phyloP scores from a whole-genome alignment of 1,284 basidiomycete genomes.

The Papiliotrema laurentii region DNA sequence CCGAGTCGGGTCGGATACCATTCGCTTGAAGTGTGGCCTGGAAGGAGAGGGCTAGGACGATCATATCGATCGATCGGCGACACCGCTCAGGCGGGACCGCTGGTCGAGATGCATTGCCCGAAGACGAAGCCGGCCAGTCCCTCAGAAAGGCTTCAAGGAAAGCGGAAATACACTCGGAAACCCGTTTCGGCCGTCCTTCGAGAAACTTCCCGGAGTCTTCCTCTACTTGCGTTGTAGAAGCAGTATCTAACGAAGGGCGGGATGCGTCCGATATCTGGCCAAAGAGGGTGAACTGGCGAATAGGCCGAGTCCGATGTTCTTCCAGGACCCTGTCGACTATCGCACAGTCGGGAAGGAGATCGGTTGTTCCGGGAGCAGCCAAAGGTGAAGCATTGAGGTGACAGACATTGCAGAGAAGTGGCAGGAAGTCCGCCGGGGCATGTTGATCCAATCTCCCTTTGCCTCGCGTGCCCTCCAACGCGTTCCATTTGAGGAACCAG shows the following conservation, averaged over 20 bases:
- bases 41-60: slow-evolving; percentile 61
- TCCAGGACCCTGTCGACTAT: slow-evolving; percentile 60
- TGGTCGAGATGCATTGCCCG: slow-evolving; percentile 2
- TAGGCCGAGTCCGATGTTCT: slow-evolving; percentile 56
- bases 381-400: slow-evolving; percentile 61
- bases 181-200: slow-evolving; percentile 57
- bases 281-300: slow-evolving; percentile 65
- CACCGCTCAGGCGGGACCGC: slow-evolving; percentile 58
- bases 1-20: slow-evolving; percentile 51
- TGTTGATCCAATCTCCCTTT: slow-evolving; percentile 53
- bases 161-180: slow-evolving; percentile 62
- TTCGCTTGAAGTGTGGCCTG: slow-evolving; percentile 64
- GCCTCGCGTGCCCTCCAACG: slow-evolving; percentile 51
- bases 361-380: slow-evolving; percentile 10
- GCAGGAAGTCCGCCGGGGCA: slow-evolving; percentile 58
- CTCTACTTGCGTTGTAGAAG: slow-evolving; percentile 17
- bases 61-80: slow-evolving; percentile 64
- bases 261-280: slow-evolving; percentile 51
- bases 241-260: neutral
- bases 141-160: slow-evolving; percentile 54
- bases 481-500: slow-evolving; percentile 60
- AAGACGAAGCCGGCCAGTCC: slow-evolving; percentile 52
- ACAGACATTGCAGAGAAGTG: slow-evolving; percentile 43
- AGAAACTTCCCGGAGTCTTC: slow-evolving; percentile 35
- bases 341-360: slow-evolving; percentile 59